phyloP scores from a whole-genome alignment of 768 basidiomycete genomes.

The Mrakia gelida region DNA sequence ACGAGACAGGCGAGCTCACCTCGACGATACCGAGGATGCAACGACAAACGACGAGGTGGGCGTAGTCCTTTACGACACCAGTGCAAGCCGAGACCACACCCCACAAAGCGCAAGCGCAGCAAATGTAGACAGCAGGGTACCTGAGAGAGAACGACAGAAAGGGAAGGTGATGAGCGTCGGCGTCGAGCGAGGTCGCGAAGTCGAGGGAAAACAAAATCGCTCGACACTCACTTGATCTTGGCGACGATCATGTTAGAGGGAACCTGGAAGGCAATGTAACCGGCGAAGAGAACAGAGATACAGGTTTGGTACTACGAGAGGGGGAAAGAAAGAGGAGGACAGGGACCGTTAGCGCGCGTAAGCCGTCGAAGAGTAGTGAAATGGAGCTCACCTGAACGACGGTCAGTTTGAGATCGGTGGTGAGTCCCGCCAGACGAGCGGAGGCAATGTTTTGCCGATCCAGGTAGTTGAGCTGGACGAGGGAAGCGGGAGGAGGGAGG shows the following conservation, averaged over 20 bases:
- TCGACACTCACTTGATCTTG: not conserved
- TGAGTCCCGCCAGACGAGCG: constrained; percentile 39
- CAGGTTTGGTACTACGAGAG: constrained; percentile 33
- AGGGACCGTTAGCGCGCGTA: too few species aligned
- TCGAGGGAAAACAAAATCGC: too few species aligned
- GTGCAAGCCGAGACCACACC: constrained; percentile 40
- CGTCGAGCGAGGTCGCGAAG: too few species aligned
- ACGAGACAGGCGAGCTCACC: not conserved
- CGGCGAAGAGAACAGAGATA: constrained; percentile 41
- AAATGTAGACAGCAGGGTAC: constrained; percentile 40
- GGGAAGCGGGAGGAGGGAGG: too few species aligned
- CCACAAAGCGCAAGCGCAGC: constrained; percentile 35
- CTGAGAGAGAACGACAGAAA: too few species aligned
- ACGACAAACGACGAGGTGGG: constrained; percentile 38
- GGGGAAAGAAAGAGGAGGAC: too few species aligned
- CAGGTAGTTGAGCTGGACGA: constrained; percentile 20
- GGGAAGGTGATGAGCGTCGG: too few species aligned
- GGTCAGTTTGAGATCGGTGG: constrained; percentile 38
- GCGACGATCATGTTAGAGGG: constrained; percentile 12
- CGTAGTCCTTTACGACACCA: constrained; percentile 37
- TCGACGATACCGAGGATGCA: constrained; percentile 34
- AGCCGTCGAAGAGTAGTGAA: too few species aligned
- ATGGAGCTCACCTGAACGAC: constrained; percentile 26
- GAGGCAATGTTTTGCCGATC: constrained; percentile 40
- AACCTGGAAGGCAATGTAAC: constrained; percentile 40